Conservation (phyloP, 2,329 filamentous ascomycete genomes). For the Sporothrix mexicana region DNA sequence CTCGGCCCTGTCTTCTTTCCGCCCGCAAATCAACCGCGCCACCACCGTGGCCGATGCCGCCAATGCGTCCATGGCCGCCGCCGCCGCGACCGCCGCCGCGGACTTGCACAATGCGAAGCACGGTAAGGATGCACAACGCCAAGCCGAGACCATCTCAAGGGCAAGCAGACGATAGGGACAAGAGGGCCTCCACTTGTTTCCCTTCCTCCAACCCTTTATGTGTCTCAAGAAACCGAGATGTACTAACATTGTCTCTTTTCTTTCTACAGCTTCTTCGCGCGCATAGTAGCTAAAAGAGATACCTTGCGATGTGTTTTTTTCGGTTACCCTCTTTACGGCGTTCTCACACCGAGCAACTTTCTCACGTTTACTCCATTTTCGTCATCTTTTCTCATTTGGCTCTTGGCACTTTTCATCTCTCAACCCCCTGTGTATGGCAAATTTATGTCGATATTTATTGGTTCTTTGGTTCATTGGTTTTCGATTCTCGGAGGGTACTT, state of each 20-base stretch:
- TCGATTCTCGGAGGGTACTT: neutral
- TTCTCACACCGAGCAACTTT: neutral
- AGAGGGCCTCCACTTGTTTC: conserved; percentile 25
- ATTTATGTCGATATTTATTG: neutral
- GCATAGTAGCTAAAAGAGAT: conserved; percentile 32
- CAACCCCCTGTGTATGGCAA: neutral
- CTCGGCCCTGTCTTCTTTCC: neutral
- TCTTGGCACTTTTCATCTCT: neutral
- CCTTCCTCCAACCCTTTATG: neutral
- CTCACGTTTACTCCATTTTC: neutral
- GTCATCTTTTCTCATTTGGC: neutral
- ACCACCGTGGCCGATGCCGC: conserved; percentile 32
- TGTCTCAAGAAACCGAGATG: neutral
- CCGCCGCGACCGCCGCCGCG: neutral
- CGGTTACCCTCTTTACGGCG: neutral
- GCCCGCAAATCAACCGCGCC: conserved; percentile 32
- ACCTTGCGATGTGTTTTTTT: neutral
- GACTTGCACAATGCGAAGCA: conserved; percentile 21
- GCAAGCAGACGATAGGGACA: conserved; percentile 40
- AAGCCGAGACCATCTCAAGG: conserved; percentile 64
- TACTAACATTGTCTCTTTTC: conserved; percentile 1
- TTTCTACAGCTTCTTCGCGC: conserved; percentile 35
- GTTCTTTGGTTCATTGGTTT: neutral
- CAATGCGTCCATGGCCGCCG: conserved; percentile 24
- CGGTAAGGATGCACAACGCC: conserved; percentile 55